Evolutionary conservation across 1,284 basidiomycete genomes (phyloP).

Genomic region (Laetiporus sulphureus): DNA sequence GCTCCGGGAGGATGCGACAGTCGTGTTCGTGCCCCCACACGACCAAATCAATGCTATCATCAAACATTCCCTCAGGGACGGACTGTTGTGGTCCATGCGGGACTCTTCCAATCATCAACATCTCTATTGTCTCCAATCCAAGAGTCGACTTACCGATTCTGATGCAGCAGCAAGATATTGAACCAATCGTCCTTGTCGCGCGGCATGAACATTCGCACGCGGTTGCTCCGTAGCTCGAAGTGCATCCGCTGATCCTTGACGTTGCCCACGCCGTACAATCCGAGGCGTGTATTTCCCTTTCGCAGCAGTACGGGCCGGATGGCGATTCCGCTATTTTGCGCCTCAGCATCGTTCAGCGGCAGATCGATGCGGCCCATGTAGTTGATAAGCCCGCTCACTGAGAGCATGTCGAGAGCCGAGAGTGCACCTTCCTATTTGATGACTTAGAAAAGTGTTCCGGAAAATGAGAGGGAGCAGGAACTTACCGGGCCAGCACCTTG

Average conservation of each 20-base stretch:
- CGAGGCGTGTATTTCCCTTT: slow-evolving; percentile 84
- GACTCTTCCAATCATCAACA: slow-evolving; percentile 50
- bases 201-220: slow-evolving; percentile 96
- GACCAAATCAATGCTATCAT: slow-evolving; percentile 90
- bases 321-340: slow-evolving; percentile 71
- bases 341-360: slow-evolving; percentile 58
- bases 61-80: slow-evolving; percentile 96
- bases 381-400: slow-evolving; percentile 90
- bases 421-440: slow-evolving; percentile 82
- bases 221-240: slow-evolving; percentile 88
- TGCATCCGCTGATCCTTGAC: slow-evolving; percentile 96
- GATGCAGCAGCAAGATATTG: slow-evolving; percentile 90
- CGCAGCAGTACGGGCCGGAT: slow-evolving; percentile 85
- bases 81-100: slow-evolving; percentile 90
- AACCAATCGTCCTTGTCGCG: slow-evolving; percentile 89
- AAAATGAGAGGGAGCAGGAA: not conserved
- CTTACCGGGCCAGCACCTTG: slow-evolving; percentile 89
- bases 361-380: slow-evolving; percentile 93
- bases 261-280: slow-evolving; percentile 94
- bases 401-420: slow-evolving; percentile 91
- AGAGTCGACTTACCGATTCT: slow-evolving; percentile 74
- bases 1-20: slow-evolving; percentile 86
- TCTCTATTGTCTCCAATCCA: not conserved
- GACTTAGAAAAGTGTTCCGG: not conserved
- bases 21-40: slow-evolving; percentile 99